These are phyloP conservation scores for Leccinum rimulosum DNA, from an alignment of 768 basidiomycete genomes.

Conservation along the genomic window DNA sequence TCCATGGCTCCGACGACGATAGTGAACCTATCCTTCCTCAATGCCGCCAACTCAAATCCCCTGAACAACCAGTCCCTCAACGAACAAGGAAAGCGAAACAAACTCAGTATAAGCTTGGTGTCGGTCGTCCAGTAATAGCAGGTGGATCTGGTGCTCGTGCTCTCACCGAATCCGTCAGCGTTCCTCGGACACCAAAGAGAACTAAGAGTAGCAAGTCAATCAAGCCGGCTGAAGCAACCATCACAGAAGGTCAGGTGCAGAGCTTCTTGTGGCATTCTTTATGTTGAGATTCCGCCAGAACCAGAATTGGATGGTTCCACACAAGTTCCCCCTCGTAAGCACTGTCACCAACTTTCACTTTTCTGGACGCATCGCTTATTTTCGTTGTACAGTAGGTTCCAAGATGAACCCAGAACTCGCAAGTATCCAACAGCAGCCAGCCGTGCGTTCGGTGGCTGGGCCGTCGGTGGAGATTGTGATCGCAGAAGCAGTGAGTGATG, in stretches of 20 bases:
- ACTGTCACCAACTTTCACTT: background rate
- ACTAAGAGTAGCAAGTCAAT: constrained; percentile 48
- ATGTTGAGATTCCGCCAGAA: constrained; percentile 23
- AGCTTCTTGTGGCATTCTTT: background rate
- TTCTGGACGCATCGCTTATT: background rate
- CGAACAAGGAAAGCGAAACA: constrained; percentile 71
- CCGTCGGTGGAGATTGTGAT: constrained; percentile 20
- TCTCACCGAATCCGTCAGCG: constrained; percentile 56
- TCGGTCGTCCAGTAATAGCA: constrained; percentile 63
- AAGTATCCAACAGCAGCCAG: constrained; percentile 5
- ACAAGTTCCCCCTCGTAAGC: constrained; percentile 15
- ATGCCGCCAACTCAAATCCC: constrained; percentile 13
- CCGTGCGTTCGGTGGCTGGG: background rate
- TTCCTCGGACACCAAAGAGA: constrained; percentile 46
- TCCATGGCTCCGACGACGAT: constrained; percentile 46
- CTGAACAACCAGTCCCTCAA: constrained; percentile 24
- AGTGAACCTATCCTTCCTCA: constrained; percentile 27
- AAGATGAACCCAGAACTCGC: constrained; percentile 2
- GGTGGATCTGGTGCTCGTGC: constrained; percentile 67
- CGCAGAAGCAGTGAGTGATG: constrained; percentile 30
- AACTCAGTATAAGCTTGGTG: constrained; percentile 64
- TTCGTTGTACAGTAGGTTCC: constrained; percentile 2
- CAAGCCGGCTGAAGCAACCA: constrained; percentile 54
- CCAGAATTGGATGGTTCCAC: constrained; percentile 20
- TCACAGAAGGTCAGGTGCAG: constrained; percentile 45